Evolutionary conservation across 257 asterid genomes (phyloP).

Genomic region (Vinca minor): DNA sequence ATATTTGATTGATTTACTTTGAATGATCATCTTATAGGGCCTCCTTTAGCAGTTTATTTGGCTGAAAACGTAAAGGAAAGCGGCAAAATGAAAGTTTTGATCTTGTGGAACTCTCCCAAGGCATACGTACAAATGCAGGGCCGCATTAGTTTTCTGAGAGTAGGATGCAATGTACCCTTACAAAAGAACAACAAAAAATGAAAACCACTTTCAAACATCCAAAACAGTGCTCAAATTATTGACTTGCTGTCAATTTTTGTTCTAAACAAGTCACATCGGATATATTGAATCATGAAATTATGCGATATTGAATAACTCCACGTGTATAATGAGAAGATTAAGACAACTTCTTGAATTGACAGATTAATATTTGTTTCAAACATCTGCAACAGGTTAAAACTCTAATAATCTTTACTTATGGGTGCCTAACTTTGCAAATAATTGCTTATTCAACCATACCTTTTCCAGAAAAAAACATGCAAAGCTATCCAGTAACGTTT

Average conservation of each 20-base stretch:
- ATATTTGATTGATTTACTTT: conserved; percentile 15
- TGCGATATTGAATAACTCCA: background rate
- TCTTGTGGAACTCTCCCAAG: background rate
- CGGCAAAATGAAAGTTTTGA: background rate
- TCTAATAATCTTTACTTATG: too few species aligned
- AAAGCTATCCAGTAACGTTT: background rate
- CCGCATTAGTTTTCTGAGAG: too few species aligned
- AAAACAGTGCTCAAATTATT: background rate
- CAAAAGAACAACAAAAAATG: background rate
- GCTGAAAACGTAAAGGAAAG: conserved; percentile 1
- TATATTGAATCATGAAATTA: background rate
- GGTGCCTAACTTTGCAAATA: too few species aligned
- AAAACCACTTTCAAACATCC: background rate
- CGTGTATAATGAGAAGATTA: too few species aligned
- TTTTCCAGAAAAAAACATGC: background rate
- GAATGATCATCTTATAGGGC: conserved; percentile 40
- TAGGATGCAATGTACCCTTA: too few species aligned
- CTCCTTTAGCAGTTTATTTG: conserved; percentile 54
- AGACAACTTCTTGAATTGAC: too few species aligned
- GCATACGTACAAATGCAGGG: background rate
- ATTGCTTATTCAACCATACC: too few species aligned
- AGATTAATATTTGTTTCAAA: too few species aligned
- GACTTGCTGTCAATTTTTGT: background rate
- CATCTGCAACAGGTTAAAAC: too few species aligned
- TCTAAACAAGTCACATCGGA: background rate